Evolutionary conservation across 2,329 filamentous ascomycete species (phyloP).

Genomic region (Aspergillus sojae): DNA sequence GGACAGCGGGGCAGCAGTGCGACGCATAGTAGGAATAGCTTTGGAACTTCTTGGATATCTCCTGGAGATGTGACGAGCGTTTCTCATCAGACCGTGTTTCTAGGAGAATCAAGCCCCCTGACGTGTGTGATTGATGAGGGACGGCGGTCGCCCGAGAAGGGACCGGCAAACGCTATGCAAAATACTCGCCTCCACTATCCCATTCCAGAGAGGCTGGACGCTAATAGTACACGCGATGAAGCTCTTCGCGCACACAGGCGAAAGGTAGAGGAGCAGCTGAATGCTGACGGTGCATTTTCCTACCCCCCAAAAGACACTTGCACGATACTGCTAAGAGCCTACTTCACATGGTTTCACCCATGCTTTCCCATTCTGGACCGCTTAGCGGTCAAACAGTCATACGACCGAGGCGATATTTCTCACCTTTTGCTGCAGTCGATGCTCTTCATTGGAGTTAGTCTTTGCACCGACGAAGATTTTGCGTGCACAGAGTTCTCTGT

Average conservation of each 20-base stretch:
- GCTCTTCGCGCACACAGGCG: conserved; percentile 29
- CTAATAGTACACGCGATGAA: conserved; percentile 21
- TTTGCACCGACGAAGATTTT: conserved; percentile 54
- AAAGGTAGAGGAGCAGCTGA: conserved; percentile 40
- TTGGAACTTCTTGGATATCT: conserved; percentile 4
- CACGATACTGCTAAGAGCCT: conserved; percentile 51
- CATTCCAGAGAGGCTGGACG: conserved; percentile 27
- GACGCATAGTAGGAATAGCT: background rate
- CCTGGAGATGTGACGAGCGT: conserved; percentile 2
- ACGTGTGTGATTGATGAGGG: conserved; percentile 52
- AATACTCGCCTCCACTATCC: conserved; percentile 43
- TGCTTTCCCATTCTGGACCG: conserved; percentile 59
- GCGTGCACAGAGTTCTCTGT: conserved; percentile 50
- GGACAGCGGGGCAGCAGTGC: background rate
- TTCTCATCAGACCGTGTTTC: conserved; percentile 41
- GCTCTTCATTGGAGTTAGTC: conserved; percentile 58
- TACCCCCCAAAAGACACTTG: conserved; percentile 50
- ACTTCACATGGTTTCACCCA: conserved; percentile 61
- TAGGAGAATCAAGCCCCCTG: conserved; percentile 53
- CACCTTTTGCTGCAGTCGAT: conserved; percentile 56
- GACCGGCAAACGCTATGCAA: conserved; percentile 35
- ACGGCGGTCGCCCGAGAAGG: conserved; percentile 29
- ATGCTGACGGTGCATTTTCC: conserved; percentile 47
- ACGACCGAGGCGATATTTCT: conserved; percentile 49
- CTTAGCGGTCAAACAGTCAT: conserved; percentile 43